These are phyloP conservation scores for Melanomma pulvis-pyrius DNA, from an alignment of 495 filamentous ascomycete genomes.

Conservation along the genomic window DNA sequence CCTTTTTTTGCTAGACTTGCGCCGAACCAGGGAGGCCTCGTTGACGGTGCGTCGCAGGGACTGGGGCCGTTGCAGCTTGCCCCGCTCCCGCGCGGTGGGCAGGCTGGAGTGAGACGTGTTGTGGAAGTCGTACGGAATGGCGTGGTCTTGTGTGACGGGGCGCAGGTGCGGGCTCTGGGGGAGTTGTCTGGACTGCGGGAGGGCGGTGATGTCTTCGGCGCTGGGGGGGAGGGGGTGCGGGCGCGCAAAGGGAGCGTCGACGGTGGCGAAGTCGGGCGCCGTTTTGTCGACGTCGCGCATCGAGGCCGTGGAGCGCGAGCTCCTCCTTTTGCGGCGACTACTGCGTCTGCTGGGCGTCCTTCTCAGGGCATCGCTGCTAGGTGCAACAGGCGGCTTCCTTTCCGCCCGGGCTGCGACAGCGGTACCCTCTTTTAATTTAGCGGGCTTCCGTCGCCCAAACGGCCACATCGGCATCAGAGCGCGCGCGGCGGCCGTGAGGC, in stretches of 20 bases:
- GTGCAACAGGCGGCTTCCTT: slow-evolving; percentile 33
- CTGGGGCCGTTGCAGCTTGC: slow-evolving; percentile 56
- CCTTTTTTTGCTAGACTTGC: slow-evolving; percentile 80
- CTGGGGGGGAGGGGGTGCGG: slow-evolving; percentile 20
- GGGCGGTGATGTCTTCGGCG: slow-evolving; percentile 48
- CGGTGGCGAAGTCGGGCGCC: slow-evolving; percentile 18
- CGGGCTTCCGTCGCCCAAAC: slow-evolving; percentile 35
- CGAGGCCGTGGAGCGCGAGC: slow-evolving; percentile 27
- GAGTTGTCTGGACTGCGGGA: slow-evolving; percentile 39
- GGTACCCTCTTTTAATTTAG: slow-evolving; percentile 32
- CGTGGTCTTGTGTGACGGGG: slow-evolving; percentile 45
- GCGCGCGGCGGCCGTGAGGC: slow-evolving; percentile 9
- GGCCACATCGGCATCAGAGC: slow-evolving; percentile 39
- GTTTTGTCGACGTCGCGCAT: slow-evolving; percentile 30
- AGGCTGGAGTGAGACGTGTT: slow-evolving; percentile 51
- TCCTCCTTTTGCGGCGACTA: slow-evolving; percentile 33
- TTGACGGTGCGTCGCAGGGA: slow-evolving; percentile 64
- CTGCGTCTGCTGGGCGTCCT: slow-evolving; percentile 23
- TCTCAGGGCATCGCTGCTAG: slow-evolving; percentile 32
- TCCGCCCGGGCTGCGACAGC: slow-evolving; percentile 20
- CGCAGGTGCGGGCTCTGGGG: slow-evolving; percentile 47
- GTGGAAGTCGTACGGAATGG: slow-evolving; percentile 53
- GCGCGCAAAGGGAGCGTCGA: slow-evolving; percentile 13
- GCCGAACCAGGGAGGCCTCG: slow-evolving; percentile 59
- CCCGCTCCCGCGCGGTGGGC: slow-evolving; percentile 47